phyloP scores from a whole-genome alignment of 768 basidiomycete species.

The Pleurotus giganteus region DNA sequence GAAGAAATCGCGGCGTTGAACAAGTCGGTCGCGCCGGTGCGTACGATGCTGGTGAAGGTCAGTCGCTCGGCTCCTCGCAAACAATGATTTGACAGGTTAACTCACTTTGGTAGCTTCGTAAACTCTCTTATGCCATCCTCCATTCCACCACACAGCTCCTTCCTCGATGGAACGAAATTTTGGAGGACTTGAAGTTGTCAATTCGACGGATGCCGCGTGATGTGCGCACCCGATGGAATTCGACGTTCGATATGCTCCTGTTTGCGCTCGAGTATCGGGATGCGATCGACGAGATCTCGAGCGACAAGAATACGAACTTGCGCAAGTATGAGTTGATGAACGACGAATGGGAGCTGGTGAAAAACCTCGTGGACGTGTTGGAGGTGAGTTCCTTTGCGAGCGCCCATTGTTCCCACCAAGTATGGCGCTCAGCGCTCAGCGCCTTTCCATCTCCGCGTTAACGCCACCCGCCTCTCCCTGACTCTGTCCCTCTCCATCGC shows the following conservation, averaged over 20 bases:
- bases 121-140: slow-evolving; percentile 21
- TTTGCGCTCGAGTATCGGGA: slow-evolving; percentile 21
- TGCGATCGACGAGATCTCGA: slow-evolving; percentile 19
- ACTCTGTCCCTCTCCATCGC: not conserved
- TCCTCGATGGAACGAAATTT: slow-evolving; percentile 23
- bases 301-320: slow-evolving; percentile 11
- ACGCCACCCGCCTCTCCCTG: not conserved
- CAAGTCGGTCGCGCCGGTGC: slow-evolving; percentile 1
- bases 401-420: no score
- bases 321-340: slow-evolving; percentile 13
- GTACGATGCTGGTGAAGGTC: slow-evolving; percentile 13
- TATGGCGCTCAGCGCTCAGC: no score
- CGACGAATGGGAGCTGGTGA: slow-evolving; percentile 21
- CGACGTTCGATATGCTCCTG: slow-evolving; percentile 28
- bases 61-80: not conserved
- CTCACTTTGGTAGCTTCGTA: slow-evolving; percentile 17
- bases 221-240: slow-evolving; percentile 35
- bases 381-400: no score
- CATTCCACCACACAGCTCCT: slow-evolving; percentile 28
- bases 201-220: slow-evolving; percentile 27
- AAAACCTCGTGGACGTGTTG: slow-evolving; percentile 14
- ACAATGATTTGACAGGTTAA: not conserved
- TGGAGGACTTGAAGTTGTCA: slow-evolving; percentile 12
- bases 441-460: not conserved
- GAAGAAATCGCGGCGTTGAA: slow-evolving; percentile 4